Conservation (phyloP, 2,329 filamentous ascomycete species). For the Metarhizium brunneum region DNA sequence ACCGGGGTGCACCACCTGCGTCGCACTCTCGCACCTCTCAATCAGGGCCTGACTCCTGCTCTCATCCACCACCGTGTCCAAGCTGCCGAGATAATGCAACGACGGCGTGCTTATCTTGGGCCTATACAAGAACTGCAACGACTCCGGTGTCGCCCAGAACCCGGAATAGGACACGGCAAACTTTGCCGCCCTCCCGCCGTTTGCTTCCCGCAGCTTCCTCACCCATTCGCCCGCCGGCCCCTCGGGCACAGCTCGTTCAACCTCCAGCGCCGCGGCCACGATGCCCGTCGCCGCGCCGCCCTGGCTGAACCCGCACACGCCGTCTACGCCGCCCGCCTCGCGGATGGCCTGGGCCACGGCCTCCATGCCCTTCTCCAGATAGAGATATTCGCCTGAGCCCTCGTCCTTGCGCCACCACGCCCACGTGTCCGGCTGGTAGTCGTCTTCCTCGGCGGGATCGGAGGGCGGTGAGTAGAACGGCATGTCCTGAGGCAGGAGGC, state of each 20-base stretch:
- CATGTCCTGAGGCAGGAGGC: slow-evolving; percentile 55
- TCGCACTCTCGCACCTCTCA: slow-evolving; percentile 48
- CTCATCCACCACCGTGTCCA: slow-evolving; percentile 87
- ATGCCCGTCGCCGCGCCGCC: slow-evolving; percentile 66
- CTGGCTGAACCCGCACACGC: slow-evolving; percentile 75
- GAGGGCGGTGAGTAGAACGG: slow-evolving; percentile 52
- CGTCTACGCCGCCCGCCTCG: slow-evolving; percentile 61
- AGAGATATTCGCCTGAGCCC: slow-evolving; percentile 52
- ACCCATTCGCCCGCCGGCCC: slow-evolving; percentile 31
- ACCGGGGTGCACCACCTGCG: slow-evolving; percentile 65
- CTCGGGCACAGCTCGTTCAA: slow-evolving; percentile 17
- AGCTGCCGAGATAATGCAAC: slow-evolving; percentile 70
- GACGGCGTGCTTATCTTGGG: slow-evolving; percentile 68
- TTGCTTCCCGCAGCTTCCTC: slow-evolving; percentile 36
- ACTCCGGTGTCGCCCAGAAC: slow-evolving; percentile 54
- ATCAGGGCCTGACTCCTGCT: slow-evolving; percentile 56
- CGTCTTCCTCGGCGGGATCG: slow-evolving; percentile 29
- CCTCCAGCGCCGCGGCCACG: slow-evolving; percentile 63
- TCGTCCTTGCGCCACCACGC: slow-evolving; percentile 75
- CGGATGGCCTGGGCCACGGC: slow-evolving; percentile 52
- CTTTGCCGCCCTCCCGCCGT: slow-evolving; percentile 40
- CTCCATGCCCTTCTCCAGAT: slow-evolving; percentile 59
- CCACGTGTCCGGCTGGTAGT: slow-evolving; percentile 57
- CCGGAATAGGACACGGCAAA: slow-evolving; percentile 74
- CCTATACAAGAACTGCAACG: slow-evolving; percentile 58